A percentile compares a stretch with the other conserved stretches of the same genome.
Evolutionary conservation across 768 basidiomycete species (phyloP).

Genomic region (Ramaria rubella): DNA sequence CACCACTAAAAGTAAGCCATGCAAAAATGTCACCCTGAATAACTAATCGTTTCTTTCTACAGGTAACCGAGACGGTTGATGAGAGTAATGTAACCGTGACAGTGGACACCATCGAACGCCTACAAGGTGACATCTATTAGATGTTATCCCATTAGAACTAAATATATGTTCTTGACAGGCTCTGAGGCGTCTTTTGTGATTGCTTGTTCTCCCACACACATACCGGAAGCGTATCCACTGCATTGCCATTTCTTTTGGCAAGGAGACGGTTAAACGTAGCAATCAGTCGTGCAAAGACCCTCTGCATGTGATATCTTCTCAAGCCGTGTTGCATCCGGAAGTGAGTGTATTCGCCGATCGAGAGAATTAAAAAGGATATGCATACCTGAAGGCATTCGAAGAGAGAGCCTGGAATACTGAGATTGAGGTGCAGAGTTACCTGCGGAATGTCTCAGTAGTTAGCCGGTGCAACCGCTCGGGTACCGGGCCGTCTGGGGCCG

Average conservation of each 20-base stretch:
- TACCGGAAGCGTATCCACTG: slow-evolving; percentile 23
- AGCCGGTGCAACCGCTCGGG: too few relatives aligned
- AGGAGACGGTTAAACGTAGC: slow-evolving; percentile 46
- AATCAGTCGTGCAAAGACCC: slow-evolving; percentile 45
- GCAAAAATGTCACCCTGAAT: too few relatives aligned
- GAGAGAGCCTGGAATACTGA: slow-evolving; percentile 38
- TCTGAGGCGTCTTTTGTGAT: slow-evolving; percentile 50
- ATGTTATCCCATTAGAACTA: not conserved
- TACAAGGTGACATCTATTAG: slow-evolving; percentile 32
- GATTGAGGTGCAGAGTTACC: slow-evolving; percentile 3
- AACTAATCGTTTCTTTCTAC: not conserved
- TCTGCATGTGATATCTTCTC: slow-evolving; percentile 41
- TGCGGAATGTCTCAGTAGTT: not conserved
- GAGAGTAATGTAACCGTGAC: slow-evolving; percentile 26
- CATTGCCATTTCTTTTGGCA: slow-evolving; percentile 41
- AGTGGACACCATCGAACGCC: slow-evolving; percentile 44
- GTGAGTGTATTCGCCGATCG: slow-evolving; percentile 39
- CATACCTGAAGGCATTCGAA: slow-evolving; percentile 42
- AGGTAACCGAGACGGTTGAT: not conserved
- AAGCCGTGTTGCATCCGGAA: slow-evolving; percentile 38
- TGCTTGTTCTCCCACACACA: slow-evolving; percentile 44
- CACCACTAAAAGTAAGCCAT: not conserved
- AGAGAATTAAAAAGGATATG: slow-evolving; percentile 40
- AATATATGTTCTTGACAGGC: slow-evolving; percentile 25
- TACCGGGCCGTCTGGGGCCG: too few relatives aligned